phyloP scores from a whole-genome alignment of 345 rosid species.

The Gossypium turneri region DNA sequence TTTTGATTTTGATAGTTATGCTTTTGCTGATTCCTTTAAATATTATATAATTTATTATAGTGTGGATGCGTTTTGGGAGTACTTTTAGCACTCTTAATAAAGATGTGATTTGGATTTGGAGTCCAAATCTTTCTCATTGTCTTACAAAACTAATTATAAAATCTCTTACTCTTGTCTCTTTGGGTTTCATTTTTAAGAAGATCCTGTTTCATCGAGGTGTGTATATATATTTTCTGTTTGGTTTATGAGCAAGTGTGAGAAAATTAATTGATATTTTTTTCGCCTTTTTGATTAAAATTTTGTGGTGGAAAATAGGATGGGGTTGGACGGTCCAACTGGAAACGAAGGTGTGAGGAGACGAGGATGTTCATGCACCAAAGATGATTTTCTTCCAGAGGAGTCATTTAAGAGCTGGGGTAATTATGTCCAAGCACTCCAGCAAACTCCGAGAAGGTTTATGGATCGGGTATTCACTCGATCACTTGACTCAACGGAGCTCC shows the following conservation, averaged over 20 bases:
- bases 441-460: constrained; percentile 54
- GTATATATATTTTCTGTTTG: not conserved
- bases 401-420: constrained; percentile 64
- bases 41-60: too few species aligned
- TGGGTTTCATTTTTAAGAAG: not conserved
- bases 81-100: not conserved
- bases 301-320: constrained; percentile 6
- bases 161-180: constrained; percentile 2
- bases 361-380: constrained; percentile 65
- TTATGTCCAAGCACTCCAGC: constrained; percentile 53
- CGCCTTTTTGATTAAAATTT: not conserved
- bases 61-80: not conserved
- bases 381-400: constrained; percentile 82
- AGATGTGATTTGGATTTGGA: not conserved
- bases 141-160: not conserved
- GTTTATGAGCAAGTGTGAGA: not conserved
- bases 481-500: constrained; percentile 62
- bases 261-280: not conserved
- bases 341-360: constrained; percentile 45
- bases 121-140: not conserved
- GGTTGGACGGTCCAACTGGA: not conserved
- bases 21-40: too few species aligned
- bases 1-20: not conserved
- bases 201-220: not conserved
- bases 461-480: constrained; percentile 67